phyloP scores from a whole-genome alignment of 2,329 filamentous ascomycete genomes.

The Aureobasidium sp. region DNA sequence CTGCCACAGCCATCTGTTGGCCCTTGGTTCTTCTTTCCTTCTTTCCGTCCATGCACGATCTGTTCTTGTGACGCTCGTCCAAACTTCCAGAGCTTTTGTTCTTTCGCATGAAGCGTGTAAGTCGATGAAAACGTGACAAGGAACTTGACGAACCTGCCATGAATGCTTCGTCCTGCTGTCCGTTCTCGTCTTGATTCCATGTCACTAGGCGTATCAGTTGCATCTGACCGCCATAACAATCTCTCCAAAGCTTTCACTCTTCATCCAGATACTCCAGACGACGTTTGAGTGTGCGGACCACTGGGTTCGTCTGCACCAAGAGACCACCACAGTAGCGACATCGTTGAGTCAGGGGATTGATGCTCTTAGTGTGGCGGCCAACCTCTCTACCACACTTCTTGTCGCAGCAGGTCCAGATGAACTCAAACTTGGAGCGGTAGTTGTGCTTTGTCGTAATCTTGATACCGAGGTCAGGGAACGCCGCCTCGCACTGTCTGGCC shows the following conservation, averaged over 20 bases:
- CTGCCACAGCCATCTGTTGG: neutral
- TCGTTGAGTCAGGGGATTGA: slow-evolving; percentile 62
- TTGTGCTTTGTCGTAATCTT: slow-evolving; percentile 82
- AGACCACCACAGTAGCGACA: slow-evolving; percentile 67
- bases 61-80: neutral
- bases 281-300: neutral
- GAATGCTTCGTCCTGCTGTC: neutral
- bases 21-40: neutral
- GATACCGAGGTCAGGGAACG: slow-evolving; percentile 57
- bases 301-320: slow-evolving; percentile 70
- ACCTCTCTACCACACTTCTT: slow-evolving; percentile 59
- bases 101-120: neutral
- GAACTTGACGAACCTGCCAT: neutral
- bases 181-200: neutral
- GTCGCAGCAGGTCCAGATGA: neutral
- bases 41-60: neutral
- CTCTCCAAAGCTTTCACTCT: neutral
- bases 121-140: neutral
- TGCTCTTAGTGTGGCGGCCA: slow-evolving; percentile 78
- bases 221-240: neutral
- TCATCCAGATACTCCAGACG: neutral
- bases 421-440: slow-evolving; percentile 71
- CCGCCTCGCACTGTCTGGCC: slow-evolving; percentile 50
- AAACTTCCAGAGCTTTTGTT: neutral
- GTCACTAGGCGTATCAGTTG: neutral